Evolutionary conservation across 352 stramenopile species (phyloP).

Genomic region (Pythium myriotylum): DNA sequence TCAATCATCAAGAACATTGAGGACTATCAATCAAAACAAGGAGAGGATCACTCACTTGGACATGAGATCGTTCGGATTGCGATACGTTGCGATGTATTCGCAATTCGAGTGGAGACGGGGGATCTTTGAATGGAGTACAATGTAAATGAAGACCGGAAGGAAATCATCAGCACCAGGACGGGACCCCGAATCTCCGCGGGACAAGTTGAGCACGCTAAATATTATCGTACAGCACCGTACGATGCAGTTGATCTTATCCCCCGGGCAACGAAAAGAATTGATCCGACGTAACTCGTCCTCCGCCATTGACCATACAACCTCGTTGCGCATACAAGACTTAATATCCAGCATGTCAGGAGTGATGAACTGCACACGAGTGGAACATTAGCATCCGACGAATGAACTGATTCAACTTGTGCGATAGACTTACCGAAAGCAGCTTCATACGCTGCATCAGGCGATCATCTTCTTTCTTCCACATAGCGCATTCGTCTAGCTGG

Average conservation of each 20-base stretch:
- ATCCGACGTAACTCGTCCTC: constrained; percentile 90
- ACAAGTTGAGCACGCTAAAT: constrained; percentile 88
- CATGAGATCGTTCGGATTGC: constrained; percentile 89
- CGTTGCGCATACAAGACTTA: constrained; percentile 88
- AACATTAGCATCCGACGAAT: not conserved
- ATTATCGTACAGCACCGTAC: constrained; percentile 89
- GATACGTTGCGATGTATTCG: constrained; percentile 90
- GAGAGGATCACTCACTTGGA: constrained; percentile 68
- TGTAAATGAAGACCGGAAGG: constrained; percentile 92
- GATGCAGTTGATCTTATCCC: constrained; percentile 92
- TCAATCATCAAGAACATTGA: constrained; percentile 6
- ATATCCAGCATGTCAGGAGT: constrained; percentile 91
- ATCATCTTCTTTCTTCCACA: constrained; percentile 79
- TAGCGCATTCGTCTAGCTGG: constrained; percentile 58
- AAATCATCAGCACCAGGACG: constrained; percentile 90
- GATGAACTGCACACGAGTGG: constrained; percentile 49
- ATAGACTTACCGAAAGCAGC: constrained; percentile 59
- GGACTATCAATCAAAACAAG: too few relatives aligned
- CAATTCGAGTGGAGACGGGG: constrained; percentile 88
- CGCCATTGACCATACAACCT: constrained; percentile 89
- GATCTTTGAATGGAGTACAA: constrained; percentile 90
- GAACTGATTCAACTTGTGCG: not conserved
- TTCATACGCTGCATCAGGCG: constrained; percentile 78
- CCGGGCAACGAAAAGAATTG: constrained; percentile 80
- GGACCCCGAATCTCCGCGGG: constrained; percentile 61